A percentile compares a stretch with the other conserved stretches of the same genome.
Evolutionary conservation across 1,139 yeast species (phyloP).

Genomic region (Nakaseomyces kungkrabaensis): DNA sequence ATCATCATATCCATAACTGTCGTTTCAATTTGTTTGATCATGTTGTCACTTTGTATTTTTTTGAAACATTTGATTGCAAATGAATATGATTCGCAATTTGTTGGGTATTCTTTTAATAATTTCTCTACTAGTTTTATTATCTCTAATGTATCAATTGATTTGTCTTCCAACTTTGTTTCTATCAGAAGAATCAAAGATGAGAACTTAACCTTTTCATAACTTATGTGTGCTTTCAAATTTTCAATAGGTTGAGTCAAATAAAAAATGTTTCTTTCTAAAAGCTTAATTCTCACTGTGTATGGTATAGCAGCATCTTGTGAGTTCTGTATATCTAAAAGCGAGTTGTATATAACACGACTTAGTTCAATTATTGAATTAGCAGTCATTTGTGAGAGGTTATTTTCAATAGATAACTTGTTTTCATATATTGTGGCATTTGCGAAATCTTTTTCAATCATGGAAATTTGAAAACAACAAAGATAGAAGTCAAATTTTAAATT

Average conservation of each 20-base stretch:
- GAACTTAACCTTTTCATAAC: slow-evolving; percentile 14
- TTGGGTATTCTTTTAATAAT: slow-evolving; percentile 17
- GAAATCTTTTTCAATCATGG: slow-evolving; percentile 13
- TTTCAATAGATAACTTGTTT: slow-evolving; percentile 10
- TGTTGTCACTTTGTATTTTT: slow-evolving; percentile 3
- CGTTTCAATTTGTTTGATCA: slow-evolving; percentile 11
- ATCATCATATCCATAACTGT: slow-evolving; percentile 18
- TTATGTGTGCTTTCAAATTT: slow-evolving; percentile 11
- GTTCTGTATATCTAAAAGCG: slow-evolving; percentile 8
- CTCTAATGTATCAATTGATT: neutral
- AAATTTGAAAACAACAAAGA: slow-evolving; percentile 12
- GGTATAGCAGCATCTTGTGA: neutral
- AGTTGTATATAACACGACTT: slow-evolving; percentile 19
- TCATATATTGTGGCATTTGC: slow-evolving; percentile 17
- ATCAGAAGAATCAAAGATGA: slow-evolving; percentile 10
- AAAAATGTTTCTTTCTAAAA: neutral
- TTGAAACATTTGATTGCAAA: slow-evolving; percentile 11
- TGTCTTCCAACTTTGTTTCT: slow-evolving; percentile 8
- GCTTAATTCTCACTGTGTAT: neutral
- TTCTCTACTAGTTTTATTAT: slow-evolving; percentile 5
- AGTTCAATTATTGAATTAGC: slow-evolving; percentile 15
- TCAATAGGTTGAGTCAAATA: slow-evolving; percentile 11
- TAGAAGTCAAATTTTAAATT: slow-evolving; percentile 15
- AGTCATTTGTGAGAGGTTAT: slow-evolving; percentile 6
- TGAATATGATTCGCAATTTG: slow-evolving; percentile 15